Evolutionary conservation across 306 rosid species (phyloP), one percentile per base, ranked within the genome.

Genomic region (Dicorynia guianensis): DNA sequence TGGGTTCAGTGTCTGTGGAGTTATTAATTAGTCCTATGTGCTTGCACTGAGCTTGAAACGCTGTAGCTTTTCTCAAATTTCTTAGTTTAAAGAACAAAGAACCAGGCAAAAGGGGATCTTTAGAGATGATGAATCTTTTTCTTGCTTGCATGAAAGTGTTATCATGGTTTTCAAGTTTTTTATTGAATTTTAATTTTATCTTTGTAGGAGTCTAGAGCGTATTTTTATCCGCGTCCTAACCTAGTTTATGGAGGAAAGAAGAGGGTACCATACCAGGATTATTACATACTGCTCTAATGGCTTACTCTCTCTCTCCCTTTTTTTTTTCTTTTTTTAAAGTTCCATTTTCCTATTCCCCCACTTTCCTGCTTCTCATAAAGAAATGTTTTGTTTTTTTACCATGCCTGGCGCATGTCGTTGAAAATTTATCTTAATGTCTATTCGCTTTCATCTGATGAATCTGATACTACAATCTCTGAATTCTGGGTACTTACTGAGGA

Each of bases 401-500:
- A 33, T 67, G 79, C 49, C 62, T 61, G 40, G 74, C 18, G 43
- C 77, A 67, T 14, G 49, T 42, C 55, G 35, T 56, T 48, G 38
- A 33, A 14, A 52, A 50, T 63, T 77, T 76, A 43, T 56, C 50
- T 53, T 56, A 61, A 17, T 78, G 69, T 39, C 18, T 19, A 73
- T 75, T 76, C 80, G 39, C 76, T 80, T 87, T 78, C 81, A 76
- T 82, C 64, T 76, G 78, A 50, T 62, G 48, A 8, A 61, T 79
- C 55, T 30, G 74, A 66, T 74, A 44, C 39, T 58, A 34, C 54
- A 48, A 71, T 63, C 73, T 69, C 70, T 43, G 63, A 63, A 57
- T 36, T 57, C 72, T 64, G 77, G 33, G 69, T 40, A 69, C 71
- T 11, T 40, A 69, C 71, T 11, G 44, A 5, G 69, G 53, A 63